Base-by-base conservation (phyloP, 1,284 basidiomycete species). In the Inonotus hispidus region DNA sequence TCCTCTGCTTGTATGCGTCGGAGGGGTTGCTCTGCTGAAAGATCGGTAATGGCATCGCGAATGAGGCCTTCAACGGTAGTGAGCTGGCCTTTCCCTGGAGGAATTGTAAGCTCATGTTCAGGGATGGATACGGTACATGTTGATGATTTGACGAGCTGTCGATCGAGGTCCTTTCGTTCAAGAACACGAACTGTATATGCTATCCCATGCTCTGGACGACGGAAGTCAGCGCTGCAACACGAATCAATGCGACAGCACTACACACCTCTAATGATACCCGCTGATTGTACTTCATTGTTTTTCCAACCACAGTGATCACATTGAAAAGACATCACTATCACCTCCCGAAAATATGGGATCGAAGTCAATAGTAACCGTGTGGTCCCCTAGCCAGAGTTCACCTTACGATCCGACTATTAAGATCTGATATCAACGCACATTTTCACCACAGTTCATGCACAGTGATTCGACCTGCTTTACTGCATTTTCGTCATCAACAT, bases 271-370 rank as follows among this genome's bases (percentile, higher is more conserved):
- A 98, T 96, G 63, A 82, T 74, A 6, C 93, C 92, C 0, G 97
- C 97, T 8, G 90, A 87, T 71, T 98, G 95, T 53, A 98, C 90
- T 75, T 99, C 96, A 70, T 95, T 99, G 75, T 99, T 98, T 46
- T 83, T 74, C 68, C 83, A 77, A 21, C 94, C 95, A 69, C 97
- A 99, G 72, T 95, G 88, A 59, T 96, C 92, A 73, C 97, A 99
- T 62, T 85, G 83, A 79, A 99, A 99, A 47, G 93, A 95, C 83
- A 95, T 94, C 62, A 99, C 85, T 68, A 99, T 92, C 60, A 99
- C 90, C 74, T 99, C 93, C 61, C 86, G 82, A 78, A 99, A 99
- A 78, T 91, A 99, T 0, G 97, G 97, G 62, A 99, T 99, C 19
- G 89, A 88, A 1, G 96, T 99, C 60, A 99, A 80, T 66, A 99